A percentile compares a stretch with the other conserved stretches of the same genome.
Conservation (phyloP, 2,329 filamentous ascomycete species). For the Clonostachys rhizophaga region DNA sequence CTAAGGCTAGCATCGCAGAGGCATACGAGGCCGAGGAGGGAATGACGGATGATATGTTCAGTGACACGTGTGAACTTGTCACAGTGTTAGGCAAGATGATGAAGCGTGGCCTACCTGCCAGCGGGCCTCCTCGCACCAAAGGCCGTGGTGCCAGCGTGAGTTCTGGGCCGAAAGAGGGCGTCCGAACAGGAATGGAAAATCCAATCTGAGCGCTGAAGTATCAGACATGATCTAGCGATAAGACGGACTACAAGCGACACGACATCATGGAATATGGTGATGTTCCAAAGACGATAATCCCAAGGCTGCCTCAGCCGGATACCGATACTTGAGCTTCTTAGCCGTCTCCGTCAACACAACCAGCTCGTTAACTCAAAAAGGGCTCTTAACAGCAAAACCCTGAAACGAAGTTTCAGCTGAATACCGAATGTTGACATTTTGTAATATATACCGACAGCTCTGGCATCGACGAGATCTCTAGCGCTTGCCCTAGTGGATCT, state of each 20-base stretch:
- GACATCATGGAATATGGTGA: background rate
- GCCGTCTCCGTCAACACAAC: background rate
- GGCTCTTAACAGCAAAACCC: no score
- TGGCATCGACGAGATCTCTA: no score
- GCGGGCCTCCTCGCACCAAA: conserved; percentile 22
- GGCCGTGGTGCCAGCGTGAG: conserved; percentile 20
- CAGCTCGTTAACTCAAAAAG: no score
- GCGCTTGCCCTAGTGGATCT: no score
- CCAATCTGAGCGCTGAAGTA: conserved; percentile 23
- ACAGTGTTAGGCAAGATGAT: conserved; percentile 84
- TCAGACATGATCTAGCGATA: background rate
- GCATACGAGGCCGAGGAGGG: conserved; percentile 89
- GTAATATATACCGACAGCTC: no score
- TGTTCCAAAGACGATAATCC: background rate
- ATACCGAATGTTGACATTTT: no score
- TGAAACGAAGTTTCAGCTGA: no score
- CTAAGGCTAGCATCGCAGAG: conserved; percentile 79
- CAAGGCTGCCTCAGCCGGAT: background rate
- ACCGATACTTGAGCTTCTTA: background rate
- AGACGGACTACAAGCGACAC: background rate
- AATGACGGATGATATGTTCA: conserved; percentile 94
- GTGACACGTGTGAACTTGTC: conserved; percentile 85
- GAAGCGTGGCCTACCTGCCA: conserved; percentile 59
- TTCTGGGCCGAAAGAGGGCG: conserved; percentile 9
- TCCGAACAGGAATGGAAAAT: conserved; percentile 35